Base-by-base conservation (phyloP, 2,329 filamentous ascomycete genomes). In the Rhinocladiella mackenziei region DNA sequence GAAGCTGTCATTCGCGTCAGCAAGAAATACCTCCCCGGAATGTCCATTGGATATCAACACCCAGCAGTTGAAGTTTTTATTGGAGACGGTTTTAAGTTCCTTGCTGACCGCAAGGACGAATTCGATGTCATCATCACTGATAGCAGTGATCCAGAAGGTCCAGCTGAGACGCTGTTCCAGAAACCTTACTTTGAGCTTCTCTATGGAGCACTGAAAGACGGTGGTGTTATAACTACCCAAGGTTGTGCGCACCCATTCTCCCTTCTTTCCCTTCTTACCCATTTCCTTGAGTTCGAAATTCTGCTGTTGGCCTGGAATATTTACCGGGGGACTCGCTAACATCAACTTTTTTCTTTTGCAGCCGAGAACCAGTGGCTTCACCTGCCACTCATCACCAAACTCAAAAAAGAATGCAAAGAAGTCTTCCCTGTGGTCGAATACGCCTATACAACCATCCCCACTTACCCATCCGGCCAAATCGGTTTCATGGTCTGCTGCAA, bases 401-500 rank as follows among this genome's bases (percentile, higher is more conserved):
- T 98, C 63, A 95, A 95, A 81, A 89, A 95, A 78, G 80, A 89
- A 65, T 96, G 91, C 84, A 84, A 84, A 69, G 84, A 92, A 70
- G 86, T 98, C 69, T 98, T 98, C 83, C 89, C 92, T 56, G 86
- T 87, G 53, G 92, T 86, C 68, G 92, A 98, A 75, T 98, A 97
- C 74, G 92, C 86, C 60, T 98, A 96, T 80, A 97, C 70, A 63
- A 97, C 91, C 62, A 98, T 98, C 70, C 92, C 92, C 48, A 98
- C 92, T 65, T 98, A 98, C 77, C 92, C 92, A 57, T 94, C 88
- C 45, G 92, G 92, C 66, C 92, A 98, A 76, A 98, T 98, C 63
- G 92, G 92, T 66, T 98, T 98, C 83, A 96, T 98, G 89, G 87
- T 98, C 65, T 97, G 92, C 83, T 86, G 78, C 83, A 97, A 98